A percentile compares a stretch with the other conserved stretches of the same genome.
phyloP scores from a whole-genome alignment of 768 basidiomycete genomes.

The Lactarius pseudohatsudake region DNA sequence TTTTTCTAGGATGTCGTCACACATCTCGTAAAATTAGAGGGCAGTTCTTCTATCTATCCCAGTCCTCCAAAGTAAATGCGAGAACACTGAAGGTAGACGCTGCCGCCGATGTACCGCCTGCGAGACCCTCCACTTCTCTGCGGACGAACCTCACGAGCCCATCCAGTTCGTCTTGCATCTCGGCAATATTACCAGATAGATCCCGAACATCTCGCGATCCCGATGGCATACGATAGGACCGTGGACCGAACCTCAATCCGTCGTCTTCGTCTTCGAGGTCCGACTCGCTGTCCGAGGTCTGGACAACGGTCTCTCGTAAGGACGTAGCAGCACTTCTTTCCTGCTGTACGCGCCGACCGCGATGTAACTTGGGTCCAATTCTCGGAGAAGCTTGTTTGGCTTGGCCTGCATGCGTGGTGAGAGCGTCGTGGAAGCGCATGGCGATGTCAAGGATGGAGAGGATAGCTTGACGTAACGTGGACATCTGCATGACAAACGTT shows the following conservation, averaged over 20 bases:
- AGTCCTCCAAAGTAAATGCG: conserved; percentile 77
- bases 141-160: conserved; percentile 67
- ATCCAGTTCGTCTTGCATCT: conserved; percentile 67
- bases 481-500: conserved; percentile 46
- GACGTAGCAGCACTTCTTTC: conserved; percentile 52
- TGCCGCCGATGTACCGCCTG: conserved; percentile 57
- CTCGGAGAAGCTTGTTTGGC: conserved; percentile 49
- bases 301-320: conserved; percentile 32
- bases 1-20: not conserved
- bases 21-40: not conserved
- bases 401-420: conserved; percentile 59
- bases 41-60: conserved; percentile 48
- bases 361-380: conserved; percentile 56
- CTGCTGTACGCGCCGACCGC: conserved; percentile 57
- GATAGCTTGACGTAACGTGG: conserved; percentile 62
- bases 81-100: conserved; percentile 67
- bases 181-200: conserved; percentile 53
- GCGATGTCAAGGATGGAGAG: conserved; percentile 72
- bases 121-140: conserved; percentile 67
- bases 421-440: conserved; percentile 65
- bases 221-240: conserved; percentile 44
- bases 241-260: conserved; percentile 33
- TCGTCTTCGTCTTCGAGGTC: conserved; percentile 33
- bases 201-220: conserved; percentile 46
- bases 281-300: conserved; percentile 45